phyloP scores from a whole-genome alignment of 2,329 filamentous ascomycete species.

The Eutypella sp. region DNA sequence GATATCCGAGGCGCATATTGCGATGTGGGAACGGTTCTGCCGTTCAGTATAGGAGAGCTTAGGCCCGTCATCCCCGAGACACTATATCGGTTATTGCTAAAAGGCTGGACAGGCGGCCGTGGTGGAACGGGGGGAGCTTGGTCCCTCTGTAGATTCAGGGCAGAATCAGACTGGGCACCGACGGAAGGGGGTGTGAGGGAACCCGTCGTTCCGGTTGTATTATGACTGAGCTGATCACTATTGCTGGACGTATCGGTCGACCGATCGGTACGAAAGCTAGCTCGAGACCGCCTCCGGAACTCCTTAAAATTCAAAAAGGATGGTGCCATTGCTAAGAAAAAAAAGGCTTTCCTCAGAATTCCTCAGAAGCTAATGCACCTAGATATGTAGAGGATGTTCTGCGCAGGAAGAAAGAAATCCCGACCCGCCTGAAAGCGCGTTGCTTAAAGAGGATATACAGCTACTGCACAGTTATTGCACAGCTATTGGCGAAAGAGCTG shows the following conservation, averaged over 20 bases:
- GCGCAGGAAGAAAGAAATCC: no score
- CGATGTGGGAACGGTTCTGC: slow-evolving; percentile 60
- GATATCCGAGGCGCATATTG: slow-evolving; percentile 75
- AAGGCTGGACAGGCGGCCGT: slow-evolving; percentile 33
- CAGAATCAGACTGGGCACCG: slow-evolving; percentile 59
- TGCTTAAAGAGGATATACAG: no score
- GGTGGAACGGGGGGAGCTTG: slow-evolving; percentile 25
- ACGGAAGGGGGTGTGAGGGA: slow-evolving; percentile 73
- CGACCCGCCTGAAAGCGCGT: no score
- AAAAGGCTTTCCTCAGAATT: slow-evolving; percentile 3
- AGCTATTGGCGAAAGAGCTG: background rate
- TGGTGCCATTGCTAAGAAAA: slow-evolving; percentile 44
- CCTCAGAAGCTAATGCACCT: slow-evolving; percentile 9
- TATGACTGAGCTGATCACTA: slow-evolving; percentile 48
- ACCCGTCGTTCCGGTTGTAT: slow-evolving; percentile 60
- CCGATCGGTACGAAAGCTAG: slow-evolving; percentile 64
- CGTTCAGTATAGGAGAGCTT: slow-evolving; percentile 49
- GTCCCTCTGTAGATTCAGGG: slow-evolving; percentile 59
- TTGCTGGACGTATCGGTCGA: slow-evolving; percentile 60
- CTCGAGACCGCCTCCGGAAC: slow-evolving; percentile 70
- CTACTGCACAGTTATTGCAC: no score
- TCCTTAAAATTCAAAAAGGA: slow-evolving; percentile 66
- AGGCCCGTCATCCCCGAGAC: slow-evolving; percentile 60
- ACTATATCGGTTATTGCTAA: slow-evolving; percentile 54
- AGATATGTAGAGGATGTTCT: no score